A percentile compares a stretch with the other conserved stretches of the same genome.
Conservation (phyloP, 2,329 filamentous ascomycete genomes). For the Colletotrichum abscissum region DNA sequence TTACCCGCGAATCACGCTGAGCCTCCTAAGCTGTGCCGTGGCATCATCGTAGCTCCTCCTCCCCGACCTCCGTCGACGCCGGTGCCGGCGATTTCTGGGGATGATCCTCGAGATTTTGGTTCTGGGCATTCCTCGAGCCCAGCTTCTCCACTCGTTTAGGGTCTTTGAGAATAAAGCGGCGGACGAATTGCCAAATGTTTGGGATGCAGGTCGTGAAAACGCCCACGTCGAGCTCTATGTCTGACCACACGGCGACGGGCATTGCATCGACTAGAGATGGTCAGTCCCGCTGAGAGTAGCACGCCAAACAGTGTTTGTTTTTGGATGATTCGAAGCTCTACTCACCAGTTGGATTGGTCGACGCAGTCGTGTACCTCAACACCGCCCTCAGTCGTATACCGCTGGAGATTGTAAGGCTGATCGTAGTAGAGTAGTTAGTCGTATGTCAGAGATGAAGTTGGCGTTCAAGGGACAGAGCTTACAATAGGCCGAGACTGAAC, state of each 20-base stretch:
- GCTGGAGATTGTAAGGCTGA: neutral
- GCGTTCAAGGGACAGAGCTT: neutral
- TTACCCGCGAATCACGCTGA: neutral
- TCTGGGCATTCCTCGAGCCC: neutral
- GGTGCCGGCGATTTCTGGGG: too few species aligned
- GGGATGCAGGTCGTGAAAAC: neutral
- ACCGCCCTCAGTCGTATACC: neutral
- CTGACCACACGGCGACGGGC: neutral
- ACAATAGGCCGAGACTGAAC: slow-evolving; percentile 18
- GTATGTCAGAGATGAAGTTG: neutral
- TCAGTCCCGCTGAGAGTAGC: neutral
- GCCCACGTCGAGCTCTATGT: neutral
- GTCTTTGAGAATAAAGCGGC: neutral
- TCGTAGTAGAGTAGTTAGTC: neutral
- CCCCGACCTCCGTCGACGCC: neutral
- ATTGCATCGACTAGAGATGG: neutral
- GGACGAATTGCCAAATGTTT: neutral
- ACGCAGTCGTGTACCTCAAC: neutral
- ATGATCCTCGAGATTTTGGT: neutral
- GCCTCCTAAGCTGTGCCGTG: too few species aligned
- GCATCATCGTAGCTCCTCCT: neutral
- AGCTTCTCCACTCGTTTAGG: neutral
- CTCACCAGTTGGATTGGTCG: neutral
- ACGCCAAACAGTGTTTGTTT: too few species aligned
- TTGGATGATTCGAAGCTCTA: too few species aligned